A percentile compares a stretch with the other conserved stretches of the same genome.
Evolutionary conservation across 768 basidiomycete genomes (phyloP).

Genomic region (Mycena olivaceomarginata): DNA sequence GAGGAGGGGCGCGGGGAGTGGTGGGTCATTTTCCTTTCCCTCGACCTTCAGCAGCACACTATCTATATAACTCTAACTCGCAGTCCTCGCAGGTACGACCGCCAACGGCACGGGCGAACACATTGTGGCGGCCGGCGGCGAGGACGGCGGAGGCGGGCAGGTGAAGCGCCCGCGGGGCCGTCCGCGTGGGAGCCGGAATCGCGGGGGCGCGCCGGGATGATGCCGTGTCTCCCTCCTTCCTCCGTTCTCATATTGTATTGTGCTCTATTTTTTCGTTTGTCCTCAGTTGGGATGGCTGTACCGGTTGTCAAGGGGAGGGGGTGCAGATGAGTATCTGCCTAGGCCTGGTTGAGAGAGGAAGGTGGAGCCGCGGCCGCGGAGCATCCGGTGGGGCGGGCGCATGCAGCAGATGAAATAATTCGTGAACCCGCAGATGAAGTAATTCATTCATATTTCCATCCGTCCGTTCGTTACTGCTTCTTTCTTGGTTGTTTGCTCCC

Average conservation of each 20-base stretch:
- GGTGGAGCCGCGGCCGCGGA: background rate
- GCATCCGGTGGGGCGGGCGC: background rate
- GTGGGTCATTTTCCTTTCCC: background rate
- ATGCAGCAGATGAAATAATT: too few relatives aligned
- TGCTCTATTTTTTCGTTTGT: too few relatives aligned
- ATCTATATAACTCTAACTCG: background rate
- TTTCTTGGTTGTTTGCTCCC: background rate
- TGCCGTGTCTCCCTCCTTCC: background rate
- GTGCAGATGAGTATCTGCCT: background rate
- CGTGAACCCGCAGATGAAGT: too few relatives aligned
- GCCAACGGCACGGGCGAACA: conserved; percentile 39
- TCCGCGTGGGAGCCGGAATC: conserved; percentile 84
- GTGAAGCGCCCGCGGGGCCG: conserved; percentile 78
- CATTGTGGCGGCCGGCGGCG: conserved; percentile 43
- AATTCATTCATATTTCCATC: background rate
- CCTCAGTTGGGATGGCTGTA: background rate
- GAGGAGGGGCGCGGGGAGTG: conserved; percentile 19
- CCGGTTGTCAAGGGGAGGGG: background rate
- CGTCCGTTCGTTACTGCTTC: background rate
- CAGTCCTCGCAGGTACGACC: conserved; percentile 47
- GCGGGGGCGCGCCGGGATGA: conserved; percentile 32
- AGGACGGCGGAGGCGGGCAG: conserved; percentile 44
- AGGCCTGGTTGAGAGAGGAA: background rate
- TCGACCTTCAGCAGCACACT: background rate
- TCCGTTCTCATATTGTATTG: background rate